A percentile compares a stretch with the other conserved stretches of the same genome.
phyloP scores from a whole-genome alignment of 2,329 filamentous ascomycete genomes.

The Talaromyces sp. region DNA sequence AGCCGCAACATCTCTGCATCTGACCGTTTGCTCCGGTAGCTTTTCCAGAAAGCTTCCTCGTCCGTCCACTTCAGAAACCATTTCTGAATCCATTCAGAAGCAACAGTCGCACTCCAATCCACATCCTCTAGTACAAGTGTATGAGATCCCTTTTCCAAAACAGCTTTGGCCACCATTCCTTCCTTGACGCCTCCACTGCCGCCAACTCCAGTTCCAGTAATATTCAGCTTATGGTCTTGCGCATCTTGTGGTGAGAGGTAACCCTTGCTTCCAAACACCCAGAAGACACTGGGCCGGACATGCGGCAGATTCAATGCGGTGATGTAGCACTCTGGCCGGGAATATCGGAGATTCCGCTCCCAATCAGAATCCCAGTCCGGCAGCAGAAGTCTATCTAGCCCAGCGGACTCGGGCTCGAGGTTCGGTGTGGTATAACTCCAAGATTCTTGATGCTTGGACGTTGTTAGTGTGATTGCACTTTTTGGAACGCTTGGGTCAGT shows the following conservation, averaged over 20 bases:
- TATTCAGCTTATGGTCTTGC: slow-evolving; percentile 22
- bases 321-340: slow-evolving; percentile 22
- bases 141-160: slow-evolving; percentile 19
- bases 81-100: slow-evolving; percentile 21
- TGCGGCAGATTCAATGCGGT: slow-evolving; percentile 22
- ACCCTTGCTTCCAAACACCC: slow-evolving; percentile 23
- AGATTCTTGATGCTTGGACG: slow-evolving; percentile 13
- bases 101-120: slow-evolving; percentile 21
- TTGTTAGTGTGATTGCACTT: slow-evolving; percentile 22
- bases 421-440: slow-evolving; percentile 3
- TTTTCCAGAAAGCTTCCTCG: slow-evolving; percentile 21
- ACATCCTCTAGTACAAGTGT: slow-evolving; percentile 22
- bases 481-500: slow-evolving; percentile 12
- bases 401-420: slow-evolving; percentile 3
- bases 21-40: slow-evolving; percentile 22
- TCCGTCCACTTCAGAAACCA: slow-evolving; percentile 20
- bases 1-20: slow-evolving; percentile 21
- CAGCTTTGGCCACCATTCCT: slow-evolving; percentile 6
- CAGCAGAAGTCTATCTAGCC: background rate
- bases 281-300: slow-evolving; percentile 26
- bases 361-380: slow-evolving; percentile 16
- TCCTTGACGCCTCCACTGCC: slow-evolving; percentile 24
- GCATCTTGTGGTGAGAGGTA: slow-evolving; percentile 18
- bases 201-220: slow-evolving; percentile 24
- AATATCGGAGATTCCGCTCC: slow-evolving; percentile 16